phyloP scores from a whole-genome alignment of 148 eudicot species.

The Polygonum maritimum region DNA sequence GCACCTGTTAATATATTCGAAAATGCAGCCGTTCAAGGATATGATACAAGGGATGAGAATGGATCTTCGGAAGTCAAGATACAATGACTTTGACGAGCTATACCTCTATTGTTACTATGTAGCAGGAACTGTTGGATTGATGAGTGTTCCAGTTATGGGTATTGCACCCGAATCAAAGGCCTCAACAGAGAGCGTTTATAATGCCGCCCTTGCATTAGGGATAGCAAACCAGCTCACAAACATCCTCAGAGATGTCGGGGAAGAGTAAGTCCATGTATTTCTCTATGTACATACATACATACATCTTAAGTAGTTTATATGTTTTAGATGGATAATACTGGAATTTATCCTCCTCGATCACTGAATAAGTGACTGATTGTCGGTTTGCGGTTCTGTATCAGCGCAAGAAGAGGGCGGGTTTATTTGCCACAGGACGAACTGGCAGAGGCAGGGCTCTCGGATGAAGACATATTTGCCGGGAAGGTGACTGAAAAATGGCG shows the following conservation, averaged over 20 bases:
- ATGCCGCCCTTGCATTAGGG: slow-evolving; percentile 82
- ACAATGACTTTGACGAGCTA: slow-evolving; percentile 74
- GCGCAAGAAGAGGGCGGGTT: slow-evolving; percentile 87
- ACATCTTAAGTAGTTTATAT: background rate
- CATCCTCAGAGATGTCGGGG: slow-evolving; percentile 95
- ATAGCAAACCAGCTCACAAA: slow-evolving; percentile 95
- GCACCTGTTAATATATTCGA: no score
- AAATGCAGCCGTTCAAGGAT: slow-evolving; percentile 85
- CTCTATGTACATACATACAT: no score
- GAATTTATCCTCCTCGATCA: no score
- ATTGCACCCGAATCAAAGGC: slow-evolving; percentile 86
- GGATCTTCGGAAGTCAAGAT: slow-evolving; percentile 88
- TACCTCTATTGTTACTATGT: slow-evolving; percentile 93
- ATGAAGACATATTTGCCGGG: slow-evolving; percentile 81
- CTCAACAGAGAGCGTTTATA: slow-evolving; percentile 75
- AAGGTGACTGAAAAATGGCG: slow-evolving; percentile 95
- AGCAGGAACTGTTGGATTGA: slow-evolving; percentile 93
- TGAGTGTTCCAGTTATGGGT: slow-evolving; percentile 98
- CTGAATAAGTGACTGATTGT: no score
- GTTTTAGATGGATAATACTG: no score
- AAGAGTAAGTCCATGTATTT: slow-evolving; percentile 59
- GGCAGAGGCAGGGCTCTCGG: slow-evolving; percentile 83
- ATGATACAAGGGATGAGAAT: slow-evolving; percentile 97
- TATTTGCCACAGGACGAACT: slow-evolving; percentile 94
- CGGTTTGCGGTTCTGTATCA: slow-evolving; percentile 11